phyloP scores from a whole-genome alignment of 1,284 basidiomycete genomes.

The Paramarasmius palmivorus region DNA sequence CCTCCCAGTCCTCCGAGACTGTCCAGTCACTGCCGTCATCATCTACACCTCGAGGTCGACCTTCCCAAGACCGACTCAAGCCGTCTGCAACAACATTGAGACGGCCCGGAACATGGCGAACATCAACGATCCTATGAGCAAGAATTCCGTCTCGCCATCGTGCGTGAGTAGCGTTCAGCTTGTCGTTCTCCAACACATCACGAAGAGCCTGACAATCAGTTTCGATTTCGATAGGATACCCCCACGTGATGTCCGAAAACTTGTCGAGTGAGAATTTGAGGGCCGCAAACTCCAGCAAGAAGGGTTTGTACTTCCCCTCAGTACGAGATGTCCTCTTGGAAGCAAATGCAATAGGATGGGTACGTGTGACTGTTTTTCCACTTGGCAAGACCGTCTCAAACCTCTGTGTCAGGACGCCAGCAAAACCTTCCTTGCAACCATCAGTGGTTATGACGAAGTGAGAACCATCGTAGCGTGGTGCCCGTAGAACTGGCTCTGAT shows the following conservation, averaged over 20 bases:
- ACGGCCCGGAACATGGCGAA: constrained; percentile 16
- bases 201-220: constrained; percentile 22
- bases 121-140: constrained; percentile 14
- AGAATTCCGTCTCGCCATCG: constrained; percentile 19
- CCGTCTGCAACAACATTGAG: constrained; percentile 18
- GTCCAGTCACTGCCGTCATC: constrained; percentile 34
- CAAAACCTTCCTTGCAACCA: constrained; percentile 17
- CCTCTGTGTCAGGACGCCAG: constrained; percentile 16
- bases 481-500: constrained; percentile 6
- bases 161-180: constrained; percentile 14
- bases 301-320: constrained; percentile 12
- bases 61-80: constrained; percentile 15
- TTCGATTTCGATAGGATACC: constrained; percentile 21
- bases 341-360: constrained; percentile 7
- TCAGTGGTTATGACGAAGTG: constrained; percentile 17
- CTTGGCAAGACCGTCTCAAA: not conserved
- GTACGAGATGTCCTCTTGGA: constrained; percentile 9
- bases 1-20: constrained; percentile 16
- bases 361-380: not conserved
- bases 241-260: constrained; percentile 19
- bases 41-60: not conserved
- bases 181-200: constrained; percentile 15
- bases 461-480: constrained; percentile 9
- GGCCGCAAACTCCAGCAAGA: constrained; percentile 9
- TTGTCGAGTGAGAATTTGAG: constrained; percentile 17